Evolutionary conservation across 2,329 filamentous ascomycete species (phyloP).

Genomic region (Diaporthe vexans): DNA sequence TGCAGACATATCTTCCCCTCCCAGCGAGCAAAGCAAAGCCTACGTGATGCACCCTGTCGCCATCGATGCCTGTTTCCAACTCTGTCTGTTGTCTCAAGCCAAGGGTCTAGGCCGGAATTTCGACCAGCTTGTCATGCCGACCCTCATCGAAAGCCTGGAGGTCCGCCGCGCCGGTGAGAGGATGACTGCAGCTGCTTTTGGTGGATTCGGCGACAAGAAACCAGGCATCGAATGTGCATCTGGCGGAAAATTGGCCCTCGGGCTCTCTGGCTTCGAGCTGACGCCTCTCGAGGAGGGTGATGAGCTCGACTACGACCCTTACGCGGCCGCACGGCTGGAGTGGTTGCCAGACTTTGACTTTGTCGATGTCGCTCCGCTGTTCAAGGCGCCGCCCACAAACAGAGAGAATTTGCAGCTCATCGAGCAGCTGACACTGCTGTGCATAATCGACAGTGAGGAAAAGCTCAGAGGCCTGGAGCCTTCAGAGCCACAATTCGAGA

Average conservation of each 20-base stretch:
- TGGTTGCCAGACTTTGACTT: conserved; percentile 25
- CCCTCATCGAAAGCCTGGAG: conserved; percentile 6
- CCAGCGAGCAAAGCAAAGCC: neutral
- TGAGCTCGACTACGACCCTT: neutral
- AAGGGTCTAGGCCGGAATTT: neutral
- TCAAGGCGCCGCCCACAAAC: neutral
- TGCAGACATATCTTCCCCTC: neutral
- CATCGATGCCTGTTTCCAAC: conserved; percentile 5
- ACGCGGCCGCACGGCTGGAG: conserved; percentile 10
- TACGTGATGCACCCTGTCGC: conserved; percentile 5
- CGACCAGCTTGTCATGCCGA: conserved; percentile 3
- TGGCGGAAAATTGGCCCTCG: neutral
- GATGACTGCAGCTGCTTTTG: neutral
- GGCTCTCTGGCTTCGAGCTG: neutral
- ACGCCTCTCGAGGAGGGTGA: conserved; percentile 12
- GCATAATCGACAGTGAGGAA: conserved; percentile 7
- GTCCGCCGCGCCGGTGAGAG: neutral
- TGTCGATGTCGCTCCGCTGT: conserved; percentile 47
- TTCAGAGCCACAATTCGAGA: neutral
- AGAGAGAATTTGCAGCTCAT: neutral
- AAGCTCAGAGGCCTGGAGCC: neutral
- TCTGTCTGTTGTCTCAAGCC: conserved; percentile 1
- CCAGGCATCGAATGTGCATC: neutral
- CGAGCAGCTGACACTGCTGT: conserved; percentile 26
- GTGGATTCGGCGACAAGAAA: conserved; percentile 7